Percentiles rank a stretch among this genome's conserved stretches.
Conservation (phyloP, 2,329 filamentous ascomycete species). For the Ploettnerulaceae sp. region DNA sequence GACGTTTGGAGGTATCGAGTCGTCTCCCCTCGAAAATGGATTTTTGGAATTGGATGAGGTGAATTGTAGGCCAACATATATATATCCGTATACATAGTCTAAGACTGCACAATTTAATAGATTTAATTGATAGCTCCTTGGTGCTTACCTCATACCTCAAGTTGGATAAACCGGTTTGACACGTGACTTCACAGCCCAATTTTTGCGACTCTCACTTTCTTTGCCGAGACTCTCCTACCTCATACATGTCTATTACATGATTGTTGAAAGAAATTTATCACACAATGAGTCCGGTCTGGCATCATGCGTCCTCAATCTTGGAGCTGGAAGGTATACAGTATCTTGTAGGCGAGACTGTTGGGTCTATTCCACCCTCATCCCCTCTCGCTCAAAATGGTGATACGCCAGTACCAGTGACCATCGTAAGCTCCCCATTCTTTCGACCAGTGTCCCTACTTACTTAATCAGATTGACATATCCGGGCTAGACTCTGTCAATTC, state of each 20-base stretch:
- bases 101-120: too few species aligned
- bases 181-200: too few species aligned
- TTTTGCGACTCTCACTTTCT: too few species aligned
- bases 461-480: background rate
- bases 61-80: too few species aligned
- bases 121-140: too few species aligned
- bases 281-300: background rate
- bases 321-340: background rate
- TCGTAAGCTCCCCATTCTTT: background rate
- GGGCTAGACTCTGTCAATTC: background rate
- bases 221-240: too few species aligned
- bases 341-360: background rate
- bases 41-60: too few species aligned
- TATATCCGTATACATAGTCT: too few species aligned
- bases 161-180: too few species aligned
- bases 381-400: background rate
- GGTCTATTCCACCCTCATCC: background rate
- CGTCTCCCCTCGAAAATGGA: too few species aligned
- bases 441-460: background rate
- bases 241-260: background rate
- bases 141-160: too few species aligned
- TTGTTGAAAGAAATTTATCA: background rate
- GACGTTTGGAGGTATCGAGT: too few species aligned
- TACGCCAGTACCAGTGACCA: background rate
- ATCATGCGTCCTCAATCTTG: background rate